These are phyloP conservation scores for Hygrophoropsis aurantiaca DNA, from an alignment of 768 basidiomycete species.

Conservation along the genomic window DNA sequence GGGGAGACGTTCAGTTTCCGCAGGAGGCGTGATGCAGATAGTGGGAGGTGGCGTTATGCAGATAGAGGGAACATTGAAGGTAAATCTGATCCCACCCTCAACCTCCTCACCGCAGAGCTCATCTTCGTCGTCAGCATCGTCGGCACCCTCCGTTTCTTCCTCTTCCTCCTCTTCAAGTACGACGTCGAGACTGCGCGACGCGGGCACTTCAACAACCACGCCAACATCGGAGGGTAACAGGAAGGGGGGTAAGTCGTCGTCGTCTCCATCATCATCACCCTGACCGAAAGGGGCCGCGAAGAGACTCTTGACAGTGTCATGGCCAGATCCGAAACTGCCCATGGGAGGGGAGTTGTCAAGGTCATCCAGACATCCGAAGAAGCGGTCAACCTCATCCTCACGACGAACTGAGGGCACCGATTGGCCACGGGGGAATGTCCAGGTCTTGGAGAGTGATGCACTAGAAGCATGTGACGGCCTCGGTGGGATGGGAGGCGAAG, in stretches of 20 bases:
- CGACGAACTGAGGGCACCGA: slow-evolving; percentile 18
- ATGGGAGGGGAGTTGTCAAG: slow-evolving; percentile 49
- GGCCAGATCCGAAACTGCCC: slow-evolving; percentile 41
- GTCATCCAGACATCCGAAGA: slow-evolving; percentile 69
- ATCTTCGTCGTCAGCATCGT: slow-evolving; percentile 40
- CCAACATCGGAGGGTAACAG: slow-evolving; percentile 48
- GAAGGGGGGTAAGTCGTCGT: slow-evolving; percentile 48
- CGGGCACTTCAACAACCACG: slow-evolving; percentile 35
- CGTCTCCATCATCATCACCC: slow-evolving; percentile 46
- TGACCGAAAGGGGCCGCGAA: slow-evolving; percentile 55
- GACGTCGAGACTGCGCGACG: slow-evolving; percentile 31
- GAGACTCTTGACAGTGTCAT: slow-evolving; percentile 57
- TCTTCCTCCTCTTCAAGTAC: slow-evolving; percentile 49
- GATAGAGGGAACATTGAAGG: slow-evolving; percentile 59
- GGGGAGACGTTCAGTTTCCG: slow-evolving; percentile 12
- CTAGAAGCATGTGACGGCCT: slow-evolving; percentile 25
- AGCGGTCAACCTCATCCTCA: slow-evolving; percentile 63
- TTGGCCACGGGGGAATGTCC: slow-evolving; percentile 60
- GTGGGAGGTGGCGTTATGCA: slow-evolving; percentile 27
- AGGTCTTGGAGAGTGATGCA: slow-evolving; percentile 60
- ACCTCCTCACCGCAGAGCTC: slow-evolving; percentile 59
- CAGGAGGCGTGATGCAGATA: slow-evolving; percentile 15
- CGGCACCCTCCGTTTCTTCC: slow-evolving; percentile 21
- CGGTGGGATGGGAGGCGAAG: slow-evolving; percentile 13
- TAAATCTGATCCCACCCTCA: slow-evolving; percentile 71